Percentiles rank a stretch among this genome's conserved stretches.
These are phyloP conservation scores for Diaporthe batatas DNA, from an alignment of 2,329 filamentous ascomycete species.

Conservation along the genomic window DNA sequence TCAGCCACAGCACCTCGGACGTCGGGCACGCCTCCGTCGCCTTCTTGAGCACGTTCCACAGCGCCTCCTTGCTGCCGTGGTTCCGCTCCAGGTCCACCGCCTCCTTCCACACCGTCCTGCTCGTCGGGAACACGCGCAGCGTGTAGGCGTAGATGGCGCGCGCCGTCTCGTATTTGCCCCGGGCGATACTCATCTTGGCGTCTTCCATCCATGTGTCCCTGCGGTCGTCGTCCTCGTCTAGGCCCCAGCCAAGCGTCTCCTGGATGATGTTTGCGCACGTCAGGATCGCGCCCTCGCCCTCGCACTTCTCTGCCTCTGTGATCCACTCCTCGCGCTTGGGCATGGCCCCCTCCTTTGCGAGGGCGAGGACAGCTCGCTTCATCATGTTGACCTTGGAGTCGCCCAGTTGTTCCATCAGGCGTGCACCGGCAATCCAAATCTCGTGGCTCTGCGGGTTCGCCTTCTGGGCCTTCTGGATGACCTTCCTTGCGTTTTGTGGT, in stretches of 20 bases:
- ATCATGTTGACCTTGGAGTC: constrained; percentile 90
- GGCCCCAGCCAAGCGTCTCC: constrained; percentile 90
- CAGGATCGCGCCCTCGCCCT: constrained; percentile 87
- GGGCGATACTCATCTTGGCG: constrained; percentile 82
- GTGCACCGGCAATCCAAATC: constrained; percentile 95
- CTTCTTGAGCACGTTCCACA: constrained; percentile 90
- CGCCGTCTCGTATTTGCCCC: constrained; percentile 89
- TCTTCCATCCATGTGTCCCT: constrained; percentile 98
- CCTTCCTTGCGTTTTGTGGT: constrained; percentile 91
- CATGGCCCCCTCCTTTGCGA: constrained; percentile 95
- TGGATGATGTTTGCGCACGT: constrained; percentile 92
- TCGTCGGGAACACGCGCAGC: constrained; percentile 88
- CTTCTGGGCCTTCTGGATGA: constrained; percentile 95
- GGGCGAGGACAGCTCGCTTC: constrained; percentile 89
- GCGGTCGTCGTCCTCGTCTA: constrained; percentile 96
- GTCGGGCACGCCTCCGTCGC: constrained; percentile 94
- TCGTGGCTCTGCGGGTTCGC: constrained; percentile 93
- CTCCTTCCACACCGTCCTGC: constrained; percentile 89
- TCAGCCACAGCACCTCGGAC: constrained; percentile 93
- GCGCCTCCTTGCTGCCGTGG: constrained; percentile 84
- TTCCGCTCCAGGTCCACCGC: constrained; percentile 92
- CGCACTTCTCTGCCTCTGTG: constrained; percentile 91
- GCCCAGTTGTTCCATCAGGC: constrained; percentile 89
- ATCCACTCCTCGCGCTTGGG: constrained; percentile 98
- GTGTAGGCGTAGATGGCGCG: constrained; percentile 94